Evolutionary conservation across 148 eudicot genomes (phyloP).

Genomic region (Gaultheria prostrata): DNA sequence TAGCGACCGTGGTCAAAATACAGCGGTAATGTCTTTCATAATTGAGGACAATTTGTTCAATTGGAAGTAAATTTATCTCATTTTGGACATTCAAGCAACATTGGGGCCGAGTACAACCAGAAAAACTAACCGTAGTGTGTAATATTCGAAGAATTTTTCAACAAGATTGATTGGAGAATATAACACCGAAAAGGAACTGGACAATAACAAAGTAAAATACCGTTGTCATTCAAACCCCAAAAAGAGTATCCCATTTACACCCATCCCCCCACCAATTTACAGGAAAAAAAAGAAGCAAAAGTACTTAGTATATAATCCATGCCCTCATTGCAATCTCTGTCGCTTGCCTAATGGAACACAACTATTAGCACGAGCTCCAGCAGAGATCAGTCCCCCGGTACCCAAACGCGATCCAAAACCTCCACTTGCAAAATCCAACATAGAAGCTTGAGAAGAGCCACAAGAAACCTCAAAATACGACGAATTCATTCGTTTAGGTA

Average conservation of each 20-base stretch:
- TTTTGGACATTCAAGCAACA: background rate
- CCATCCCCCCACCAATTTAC: background rate
- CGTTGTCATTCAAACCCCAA: background rate
- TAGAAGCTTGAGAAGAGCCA: constrained; percentile 29
- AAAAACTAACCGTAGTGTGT: background rate
- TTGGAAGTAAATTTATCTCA: background rate
- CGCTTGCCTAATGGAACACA: background rate
- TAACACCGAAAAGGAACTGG: background rate
- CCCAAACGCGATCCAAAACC: constrained; percentile 13
- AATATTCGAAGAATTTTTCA: background rate
- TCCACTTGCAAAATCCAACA: constrained; percentile 27
- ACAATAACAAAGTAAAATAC: background rate
- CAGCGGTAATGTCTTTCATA: background rate
- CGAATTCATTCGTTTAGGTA: constrained; percentile 4
- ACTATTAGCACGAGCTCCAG: background rate
- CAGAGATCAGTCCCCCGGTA: background rate
- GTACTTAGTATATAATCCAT: background rate
- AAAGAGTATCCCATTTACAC: constrained; percentile 1
- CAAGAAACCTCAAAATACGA: constrained; percentile 23
- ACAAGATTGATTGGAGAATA: background rate
- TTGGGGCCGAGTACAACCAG: background rate
- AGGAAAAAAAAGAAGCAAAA: background rate
- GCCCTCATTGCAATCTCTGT: background rate
- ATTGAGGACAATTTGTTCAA: background rate
- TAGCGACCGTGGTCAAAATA: background rate